These are phyloP conservation scores for Paramecium bursaria DNA, from an alignment of 73 alveolate species.

Conservation along the genomic window DNA sequence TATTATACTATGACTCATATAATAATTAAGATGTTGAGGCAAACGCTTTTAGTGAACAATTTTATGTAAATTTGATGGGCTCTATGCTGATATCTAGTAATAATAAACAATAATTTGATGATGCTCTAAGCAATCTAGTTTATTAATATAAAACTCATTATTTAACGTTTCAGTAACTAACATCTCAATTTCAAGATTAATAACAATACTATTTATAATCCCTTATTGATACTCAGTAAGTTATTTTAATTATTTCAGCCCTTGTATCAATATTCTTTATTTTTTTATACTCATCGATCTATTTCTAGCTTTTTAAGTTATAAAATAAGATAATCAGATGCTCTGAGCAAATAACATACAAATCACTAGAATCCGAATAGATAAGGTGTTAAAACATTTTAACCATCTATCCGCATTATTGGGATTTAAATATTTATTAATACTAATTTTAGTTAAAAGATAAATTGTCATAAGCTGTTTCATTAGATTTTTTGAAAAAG, in stretches of 20 bases:
- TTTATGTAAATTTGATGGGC: slow-evolving; percentile 24
- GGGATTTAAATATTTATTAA: slow-evolving; percentile 30
- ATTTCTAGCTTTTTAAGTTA: not conserved
- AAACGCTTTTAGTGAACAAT: slow-evolving; percentile 37
- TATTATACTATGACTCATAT: not conserved
- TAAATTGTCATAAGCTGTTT: not conserved
- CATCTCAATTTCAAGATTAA: slow-evolving; percentile 6
- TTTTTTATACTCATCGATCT: not conserved
- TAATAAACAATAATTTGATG: slow-evolving; percentile 3
- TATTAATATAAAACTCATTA: slow-evolving; percentile 5
- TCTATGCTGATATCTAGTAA: not conserved
- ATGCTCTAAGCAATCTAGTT: not conserved
- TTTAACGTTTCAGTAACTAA: slow-evolving; percentile 4
- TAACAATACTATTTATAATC: not conserved
- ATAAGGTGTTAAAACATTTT: not conserved
- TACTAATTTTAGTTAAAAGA: slow-evolving; percentile 18
- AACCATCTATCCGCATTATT: not conserved
- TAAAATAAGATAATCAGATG: slow-evolving; percentile 18
- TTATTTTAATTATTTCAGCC: slow-evolving; percentile 1
- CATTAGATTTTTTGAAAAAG: not conserved
- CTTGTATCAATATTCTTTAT: not conserved
- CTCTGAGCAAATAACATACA: slow-evolving; percentile 25
- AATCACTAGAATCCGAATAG: slow-evolving; percentile 20
- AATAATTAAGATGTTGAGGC: not conserved
- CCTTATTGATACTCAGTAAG: not conserved